Base-by-base conservation (phyloP, 352 stramenopile genomes). In the Phytophthora sp. region DNA sequence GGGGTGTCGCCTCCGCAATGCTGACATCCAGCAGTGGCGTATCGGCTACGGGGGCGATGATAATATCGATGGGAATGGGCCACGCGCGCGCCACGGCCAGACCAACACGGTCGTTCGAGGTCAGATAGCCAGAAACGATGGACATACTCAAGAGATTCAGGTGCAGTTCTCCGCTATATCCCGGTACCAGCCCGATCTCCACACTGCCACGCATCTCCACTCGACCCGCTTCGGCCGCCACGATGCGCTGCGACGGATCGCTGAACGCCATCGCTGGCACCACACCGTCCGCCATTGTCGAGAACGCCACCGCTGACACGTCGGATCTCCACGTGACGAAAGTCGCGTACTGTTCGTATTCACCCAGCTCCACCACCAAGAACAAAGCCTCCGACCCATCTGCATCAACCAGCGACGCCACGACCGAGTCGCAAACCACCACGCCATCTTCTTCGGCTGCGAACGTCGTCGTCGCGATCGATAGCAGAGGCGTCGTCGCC, bases 351-450 rank as follows among this genome's bases (percentile, higher is more conserved):
- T 18, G 7, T n/a, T 30, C 38, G 35, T 58, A 60, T 30, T 61
- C 46, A 1, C 69, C 49, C 7, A 82, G 64, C 18, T 79, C 52
- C 41, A 77, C 45, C 11, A 63, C 53, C n/a, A 84, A 56, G 38
- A 67, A 79, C 15, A 77, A 35, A 7, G 27, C 35, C 42, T 84
- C 72, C 0, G 76, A 84, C 13, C 69, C 69, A 26, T 84, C 76
- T 3, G 64, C 57, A 63, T 84, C 76, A 24, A 77, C 53, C 24
- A 84, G 42, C 7, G 57, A 68, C 3, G 68, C 68, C 20, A 18
- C 30, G 1, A 80, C 56, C n/a, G 53, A 47, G 45, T 70, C 62
- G 2, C 61, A 72, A 5, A 69, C 29, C 2, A 76, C 54, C 33
- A 65, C 51, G 9, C 42, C 53, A 44, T 82, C 71, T 69, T 82